Conservation (phyloP, 768 basidiomycete genomes). For the Mycena vitilis region DNA sequence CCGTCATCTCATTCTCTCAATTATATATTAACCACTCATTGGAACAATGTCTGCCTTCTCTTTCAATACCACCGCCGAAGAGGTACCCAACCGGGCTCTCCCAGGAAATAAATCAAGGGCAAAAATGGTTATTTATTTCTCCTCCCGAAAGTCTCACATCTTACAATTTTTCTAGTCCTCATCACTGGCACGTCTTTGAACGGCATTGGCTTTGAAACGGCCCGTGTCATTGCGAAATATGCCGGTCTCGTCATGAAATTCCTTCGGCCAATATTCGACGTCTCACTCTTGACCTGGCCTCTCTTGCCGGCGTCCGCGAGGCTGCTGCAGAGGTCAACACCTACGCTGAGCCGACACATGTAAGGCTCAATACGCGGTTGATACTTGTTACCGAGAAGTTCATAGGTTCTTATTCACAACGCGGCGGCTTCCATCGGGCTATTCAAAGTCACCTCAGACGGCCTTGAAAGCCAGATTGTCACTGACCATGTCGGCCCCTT, state of each 20-base stretch:
- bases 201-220: conserved; percentile 1
- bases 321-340: neutral
- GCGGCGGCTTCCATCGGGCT: neutral
- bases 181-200: conserved; percentile 5
- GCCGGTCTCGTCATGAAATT: neutral
- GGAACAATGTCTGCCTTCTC: neutral
- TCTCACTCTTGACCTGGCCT: neutral
- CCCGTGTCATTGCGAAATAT: neutral
- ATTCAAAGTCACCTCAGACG: neutral
- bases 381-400: neutral
- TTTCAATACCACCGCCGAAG: neutral
- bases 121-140: neutral
- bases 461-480: neutral
- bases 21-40: too few relatives aligned
- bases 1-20: too few relatives aligned
- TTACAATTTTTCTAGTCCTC: neutral
- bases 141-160: neutral
- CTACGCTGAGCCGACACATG: neutral
- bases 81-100: neutral
- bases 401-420: neutral
- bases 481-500: neutral
- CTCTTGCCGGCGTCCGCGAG: neutral
- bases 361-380: neutral
- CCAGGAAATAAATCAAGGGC: neutral
- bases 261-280: neutral